Percentiles rank a stretch among this genome's conserved stretches.
Conservation (phyloP, 1,284 basidiomycete species). For the Ceratobasidium sp. region DNA sequence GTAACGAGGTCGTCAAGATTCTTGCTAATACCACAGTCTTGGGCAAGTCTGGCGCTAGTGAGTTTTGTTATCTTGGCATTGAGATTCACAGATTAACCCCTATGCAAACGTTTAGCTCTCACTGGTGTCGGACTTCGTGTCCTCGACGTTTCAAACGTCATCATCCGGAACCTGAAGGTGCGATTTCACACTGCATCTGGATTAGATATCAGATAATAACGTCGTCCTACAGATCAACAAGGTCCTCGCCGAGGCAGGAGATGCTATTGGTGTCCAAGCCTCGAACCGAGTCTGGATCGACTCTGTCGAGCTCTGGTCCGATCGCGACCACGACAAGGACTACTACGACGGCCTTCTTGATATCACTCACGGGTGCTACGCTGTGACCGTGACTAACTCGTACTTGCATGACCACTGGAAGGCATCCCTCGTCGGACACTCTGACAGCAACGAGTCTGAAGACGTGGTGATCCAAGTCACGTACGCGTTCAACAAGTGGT, state of each 20-base stretch:
- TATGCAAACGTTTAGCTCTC: no score
- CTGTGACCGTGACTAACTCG: conserved; percentile 56
- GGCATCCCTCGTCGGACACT: conserved; percentile 56
- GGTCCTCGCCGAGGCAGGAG: conserved; percentile 57
- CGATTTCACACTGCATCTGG: no score
- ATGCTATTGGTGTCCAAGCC: conserved; percentile 55
- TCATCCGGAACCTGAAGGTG: no score
- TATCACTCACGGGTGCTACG: conserved; percentile 54
- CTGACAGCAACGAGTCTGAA: conserved; percentile 53
- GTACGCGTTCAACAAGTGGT: conserved; percentile 22
- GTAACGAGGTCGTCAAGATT: conserved; percentile 55
- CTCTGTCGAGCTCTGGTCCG: conserved; percentile 55
- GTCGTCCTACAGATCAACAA: conserved; percentile 61
- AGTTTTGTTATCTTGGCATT: no score
- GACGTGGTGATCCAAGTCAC: conserved; percentile 35
- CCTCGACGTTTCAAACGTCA: no score
- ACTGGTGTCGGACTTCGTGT: no score
- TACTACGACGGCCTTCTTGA: conserved; percentile 40
- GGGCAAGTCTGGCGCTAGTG: no score
- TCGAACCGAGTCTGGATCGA: conserved; percentile 59
- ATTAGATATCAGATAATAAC: no score
- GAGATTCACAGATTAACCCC: no score
- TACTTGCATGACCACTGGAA: conserved; percentile 57
- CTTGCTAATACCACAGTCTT: conserved; percentile 58
- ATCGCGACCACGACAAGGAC: conserved; percentile 57